Evolutionary conservation across 306 rosid species (phyloP), one percentile per base, ranked within the genome.

Genomic region (Rosa rugosa): DNA sequence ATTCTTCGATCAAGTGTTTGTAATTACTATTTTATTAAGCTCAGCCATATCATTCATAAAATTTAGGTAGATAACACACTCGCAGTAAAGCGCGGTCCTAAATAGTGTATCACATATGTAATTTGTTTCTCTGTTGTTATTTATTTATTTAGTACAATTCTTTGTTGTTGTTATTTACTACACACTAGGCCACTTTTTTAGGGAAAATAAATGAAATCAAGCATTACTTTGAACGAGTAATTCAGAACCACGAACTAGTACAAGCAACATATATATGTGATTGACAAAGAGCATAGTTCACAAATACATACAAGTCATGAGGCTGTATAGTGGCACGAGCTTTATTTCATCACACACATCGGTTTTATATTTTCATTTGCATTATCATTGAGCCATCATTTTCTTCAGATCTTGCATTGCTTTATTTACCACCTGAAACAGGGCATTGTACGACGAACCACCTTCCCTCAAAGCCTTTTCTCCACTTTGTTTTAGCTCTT

Each of bases 401-500:
- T 76, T n/a, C 7, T 34, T 80, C 23, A 73, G 0, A 77, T 22
- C 74, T 79, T 34, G 38, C 67, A 77, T 3, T 75, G 42, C 16
- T n/a, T 38, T 23, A 11, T 1, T 77, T 2, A 68, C 46, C 74
- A 87, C 44, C 9, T 76, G 23, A 50, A 56, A 71, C 23, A 89
- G 16, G 5, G 87, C 81, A n/a, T 54, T 18, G 14, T 80, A 23
- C 2, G 96, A 91, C 6, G 84, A 79, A 0, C 90, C 91, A 8
- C 60, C 73, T 36, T 38, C 6, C 11, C 59, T 75, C 75, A 83
- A 40, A 0, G 91, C 90, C n/a, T 51, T 87, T 44, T 80, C 80
- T 1, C 47, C 84, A 54, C 67, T 66, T 14, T 0, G 5, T 57
- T 75, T 84, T 12, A 81, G 20, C 71, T 83, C 85, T 41, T 77